Evolutionary conservation across 306 rosid genomes (phyloP), one percentile per base, ranked within the genome.

Genomic region (Lathyrus sativus): DNA sequence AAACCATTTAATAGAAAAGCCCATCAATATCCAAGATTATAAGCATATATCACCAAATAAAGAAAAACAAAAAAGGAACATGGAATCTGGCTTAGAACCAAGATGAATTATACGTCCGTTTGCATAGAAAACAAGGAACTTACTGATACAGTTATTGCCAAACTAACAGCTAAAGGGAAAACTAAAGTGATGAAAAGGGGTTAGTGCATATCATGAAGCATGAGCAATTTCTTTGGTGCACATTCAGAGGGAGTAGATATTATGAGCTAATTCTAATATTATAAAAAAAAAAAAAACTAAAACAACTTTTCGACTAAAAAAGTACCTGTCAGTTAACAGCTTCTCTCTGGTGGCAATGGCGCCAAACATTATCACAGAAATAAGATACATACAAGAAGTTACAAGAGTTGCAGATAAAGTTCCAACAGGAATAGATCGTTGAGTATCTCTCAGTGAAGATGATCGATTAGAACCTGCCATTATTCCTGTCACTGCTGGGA

Each of bases 401-500:
- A 78, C 11, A 74, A 93, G 90, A 67, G 97, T 93, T 55, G 99
- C 97, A 74, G 95, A 73, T 79, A 93, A 68, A 41, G 99, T 93
- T 81, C 99, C 99, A 29, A 93, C 62, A 70, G 99, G 99, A 84
- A 93, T 93, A 71, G 99, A 93, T 65, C 84, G 92, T 82, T 93
- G 99, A 72, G 99, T 93, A 81, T 93, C 99, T 79, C 80, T 88
- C 65, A 93, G 82, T 54, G 99, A 93, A 38, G 97, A 88, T 53
- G 97, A 93, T 80, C 99, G 86, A 79, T 93, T 93, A 72, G 99
- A 93, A 71, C 99, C 99, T 58, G 99, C 99, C 99, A 93, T 93
- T 74, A 93, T 93, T 81, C 99, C 99, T 6, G 99, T 93, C 59
- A 93, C 97, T 62, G 99, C 97, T 46, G 99, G 99, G 85, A 93